phyloP scores from a whole-genome alignment of 768 basidiomycete genomes.

The Dictyophora rubrovolvata region DNA sequence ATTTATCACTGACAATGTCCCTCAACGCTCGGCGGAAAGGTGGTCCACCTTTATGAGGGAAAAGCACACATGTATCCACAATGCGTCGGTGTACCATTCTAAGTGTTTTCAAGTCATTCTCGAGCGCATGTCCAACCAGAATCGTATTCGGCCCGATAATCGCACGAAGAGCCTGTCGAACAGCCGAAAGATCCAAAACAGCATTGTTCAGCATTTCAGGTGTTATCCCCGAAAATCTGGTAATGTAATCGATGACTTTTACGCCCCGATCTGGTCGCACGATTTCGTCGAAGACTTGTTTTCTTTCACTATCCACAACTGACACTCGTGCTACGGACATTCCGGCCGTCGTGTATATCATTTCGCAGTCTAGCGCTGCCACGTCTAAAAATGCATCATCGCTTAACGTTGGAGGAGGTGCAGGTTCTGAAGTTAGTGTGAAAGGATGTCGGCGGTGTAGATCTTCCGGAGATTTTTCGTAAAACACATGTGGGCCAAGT shows the following conservation, averaged over 20 bases:
- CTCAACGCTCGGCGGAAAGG: constrained; percentile 72
- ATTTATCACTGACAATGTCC: constrained; percentile 73
- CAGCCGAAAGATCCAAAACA: constrained; percentile 49
- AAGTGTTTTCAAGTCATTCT: constrained; percentile 89
- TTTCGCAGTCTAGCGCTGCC: constrained; percentile 90
- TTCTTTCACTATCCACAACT: constrained; percentile 68
- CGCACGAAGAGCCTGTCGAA: constrained; percentile 57
- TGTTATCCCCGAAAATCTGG: constrained; percentile 70
- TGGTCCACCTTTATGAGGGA: constrained; percentile 72
- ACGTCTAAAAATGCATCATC: constrained; percentile 51
- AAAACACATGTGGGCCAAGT: constrained; percentile 83
- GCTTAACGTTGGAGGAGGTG: constrained; percentile 13
- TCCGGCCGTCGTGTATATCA: constrained; percentile 92
- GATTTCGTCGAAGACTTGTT: constrained; percentile 70
- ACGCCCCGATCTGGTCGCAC: constrained; percentile 76
- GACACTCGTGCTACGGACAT: constrained; percentile 87
- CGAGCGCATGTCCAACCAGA: constrained; percentile 82
- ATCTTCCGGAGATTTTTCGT: constrained; percentile 53
- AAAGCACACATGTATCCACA: constrained; percentile 81
- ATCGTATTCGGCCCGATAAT: constrained; percentile 75
- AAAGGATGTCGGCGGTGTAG: constrained; percentile 74
- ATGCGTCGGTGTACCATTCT: constrained; percentile 78
- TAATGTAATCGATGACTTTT: constrained; percentile 37
- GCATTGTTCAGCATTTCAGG: constrained; percentile 49
- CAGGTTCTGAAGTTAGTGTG: constrained; percentile 31